A percentile compares a stretch with the other conserved stretches of the same genome.
These are phyloP conservation scores for Serendipita sp. DNA, from an alignment of 768 basidiomycete genomes.

Conservation along the genomic window DNA sequence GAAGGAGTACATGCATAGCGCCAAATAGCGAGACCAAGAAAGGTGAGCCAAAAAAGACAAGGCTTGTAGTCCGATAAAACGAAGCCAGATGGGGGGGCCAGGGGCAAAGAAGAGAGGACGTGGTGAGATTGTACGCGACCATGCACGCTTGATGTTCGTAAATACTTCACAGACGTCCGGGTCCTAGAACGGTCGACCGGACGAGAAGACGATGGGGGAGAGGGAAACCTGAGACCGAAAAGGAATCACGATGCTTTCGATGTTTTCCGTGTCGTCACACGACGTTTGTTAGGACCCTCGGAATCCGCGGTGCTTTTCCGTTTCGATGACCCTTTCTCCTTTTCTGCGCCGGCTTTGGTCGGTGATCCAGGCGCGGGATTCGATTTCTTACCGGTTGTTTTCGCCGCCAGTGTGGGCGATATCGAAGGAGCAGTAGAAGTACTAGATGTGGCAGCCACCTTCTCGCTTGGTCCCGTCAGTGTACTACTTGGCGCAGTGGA, in stretches of 20 bases:
- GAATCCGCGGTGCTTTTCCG: background rate
- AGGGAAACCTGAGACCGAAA: background rate
- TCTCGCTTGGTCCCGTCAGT: background rate
- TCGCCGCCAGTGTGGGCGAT: too few species aligned
- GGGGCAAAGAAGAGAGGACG: too few species aligned
- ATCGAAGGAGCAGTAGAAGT: background rate
- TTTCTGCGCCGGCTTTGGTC: background rate
- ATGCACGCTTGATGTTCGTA: too few species aligned
- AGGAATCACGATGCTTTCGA: background rate
- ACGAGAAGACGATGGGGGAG: too few species aligned
- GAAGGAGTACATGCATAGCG: too few species aligned
- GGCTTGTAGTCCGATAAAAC: too few species aligned
- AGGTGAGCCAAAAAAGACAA: too few species aligned
- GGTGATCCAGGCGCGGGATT: slow-evolving; percentile 2
- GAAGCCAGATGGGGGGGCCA: too few species aligned
- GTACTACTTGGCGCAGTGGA: background rate
- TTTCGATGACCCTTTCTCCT: background rate
- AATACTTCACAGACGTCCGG: too few species aligned
- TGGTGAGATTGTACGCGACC: too few species aligned
- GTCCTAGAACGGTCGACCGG: too few species aligned
- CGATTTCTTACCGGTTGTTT: background rate
- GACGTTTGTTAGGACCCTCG: background rate
- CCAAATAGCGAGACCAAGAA: too few species aligned
- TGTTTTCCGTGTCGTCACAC: background rate
- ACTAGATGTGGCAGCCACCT: background rate